Base-by-base conservation (phyloP, 768 basidiomycete species). In the Candolleomyces eurysporus region DNA sequence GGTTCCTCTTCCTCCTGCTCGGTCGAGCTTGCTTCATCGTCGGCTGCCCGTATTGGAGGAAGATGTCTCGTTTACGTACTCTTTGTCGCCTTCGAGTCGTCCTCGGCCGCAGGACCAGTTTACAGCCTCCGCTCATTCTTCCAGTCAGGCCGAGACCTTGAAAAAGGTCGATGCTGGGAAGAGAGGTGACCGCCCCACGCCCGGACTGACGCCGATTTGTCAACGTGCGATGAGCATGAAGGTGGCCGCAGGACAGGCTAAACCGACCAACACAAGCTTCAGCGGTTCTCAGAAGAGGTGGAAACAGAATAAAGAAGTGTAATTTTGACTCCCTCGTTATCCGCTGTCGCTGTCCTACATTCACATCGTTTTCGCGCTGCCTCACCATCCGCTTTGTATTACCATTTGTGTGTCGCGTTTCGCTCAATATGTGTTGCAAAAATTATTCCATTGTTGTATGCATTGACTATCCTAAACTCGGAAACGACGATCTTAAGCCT, bases 401-500 rank as follows among this genome's bases (percentile, higher is more conserved):
- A 17, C 17, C 13, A 5, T 7, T 13, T 46, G 45, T 46, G 2
- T 14, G 6, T 21, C 17, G 4, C 19, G 11, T 43, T n/a, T n/a
- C n/a, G 42, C n/a, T 43, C 42, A n/a, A 46, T 11, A 17, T 17
- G 45, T 46, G 6, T 46, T 13, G 45, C 17, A 46, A 21, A 46
- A 36, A 36, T 7, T 8, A 11, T 36, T 46, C 45, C 16, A 21
- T 46, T 46, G 42, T 43, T 43, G 45, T 46, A 36, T 46, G 45
- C 16, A 31, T 53, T 31, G 26, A 31, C 6, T 36, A 53, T 53
- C 39, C 22, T 53, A 32, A 9, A 40, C 39, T 7, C 17, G 21
- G n/a, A 32, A 45, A 36, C 36, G 36, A 36, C 8, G 36, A 11
- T 36, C 11, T 80, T 77, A 94, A 19, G 82, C 74, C 74, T 92